phyloP scores from a whole-genome alignment of 2,329 filamentous ascomycete species.

The Nigrospora sphaerica region DNA sequence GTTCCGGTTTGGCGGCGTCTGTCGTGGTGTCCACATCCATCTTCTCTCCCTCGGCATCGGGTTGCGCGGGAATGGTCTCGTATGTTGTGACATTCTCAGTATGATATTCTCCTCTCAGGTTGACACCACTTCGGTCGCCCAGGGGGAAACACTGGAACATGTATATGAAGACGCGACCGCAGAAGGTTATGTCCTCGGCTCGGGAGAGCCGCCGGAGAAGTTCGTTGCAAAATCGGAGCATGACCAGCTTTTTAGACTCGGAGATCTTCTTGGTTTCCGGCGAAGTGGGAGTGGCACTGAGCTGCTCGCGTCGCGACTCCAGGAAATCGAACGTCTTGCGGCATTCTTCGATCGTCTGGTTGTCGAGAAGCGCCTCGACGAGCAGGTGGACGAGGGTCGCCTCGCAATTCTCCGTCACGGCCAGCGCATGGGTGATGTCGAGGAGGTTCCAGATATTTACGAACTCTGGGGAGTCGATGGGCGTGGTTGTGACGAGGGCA shows the following conservation, averaged over 20 bases:
- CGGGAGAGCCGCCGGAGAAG: conserved; percentile 87
- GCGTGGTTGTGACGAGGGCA: conserved; percentile 62
- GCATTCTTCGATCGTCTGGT: conserved; percentile 88
- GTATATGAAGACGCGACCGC: conserved; percentile 95
- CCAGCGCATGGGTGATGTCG: conserved; percentile 83
- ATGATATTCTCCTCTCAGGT: conserved; percentile 91
- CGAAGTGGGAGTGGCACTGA: conserved; percentile 60
- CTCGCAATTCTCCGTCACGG: conserved; percentile 72
- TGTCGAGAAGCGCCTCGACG: conserved; percentile 90
- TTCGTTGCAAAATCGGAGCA: conserved; percentile 92
- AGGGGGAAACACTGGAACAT: conserved; percentile 93
- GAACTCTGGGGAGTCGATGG: conserved; percentile 72
- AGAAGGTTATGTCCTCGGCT: conserved; percentile 95
- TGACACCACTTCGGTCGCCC: conserved; percentile 95
- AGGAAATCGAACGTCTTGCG: conserved; percentile 90
- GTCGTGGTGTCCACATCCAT: conserved; percentile 61
- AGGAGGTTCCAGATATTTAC: conserved; percentile 87
- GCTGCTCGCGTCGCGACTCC: conserved; percentile 83
- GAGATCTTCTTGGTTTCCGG: conserved; percentile 48
- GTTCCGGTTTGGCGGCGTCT: conserved; percentile 22
- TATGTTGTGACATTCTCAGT: conserved; percentile 88
- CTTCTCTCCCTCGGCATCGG: conserved; percentile 31
- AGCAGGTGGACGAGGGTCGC: conserved; percentile 81
- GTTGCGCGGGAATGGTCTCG: conserved; percentile 46
- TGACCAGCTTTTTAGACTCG: conserved; percentile 66